A percentile compares a stretch with the other conserved stretches of the same genome.
Conservation (phyloP, 768 basidiomycete species). For the Terana coerulea region DNA sequence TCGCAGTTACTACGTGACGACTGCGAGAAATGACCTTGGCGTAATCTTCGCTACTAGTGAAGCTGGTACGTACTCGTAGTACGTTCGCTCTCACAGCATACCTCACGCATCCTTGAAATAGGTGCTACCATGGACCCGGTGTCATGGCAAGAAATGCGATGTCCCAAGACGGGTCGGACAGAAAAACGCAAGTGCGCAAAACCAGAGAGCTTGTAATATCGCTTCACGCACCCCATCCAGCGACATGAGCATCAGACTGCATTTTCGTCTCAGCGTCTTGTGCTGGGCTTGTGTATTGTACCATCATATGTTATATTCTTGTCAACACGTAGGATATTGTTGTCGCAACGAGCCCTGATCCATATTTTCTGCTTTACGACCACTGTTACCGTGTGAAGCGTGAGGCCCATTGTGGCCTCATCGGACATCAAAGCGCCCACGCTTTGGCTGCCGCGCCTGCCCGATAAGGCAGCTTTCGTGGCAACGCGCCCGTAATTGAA, state of each 20-base stretch:
- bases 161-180: constrained; percentile 71
- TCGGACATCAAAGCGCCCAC: neutral
- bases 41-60: constrained; percentile 91
- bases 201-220: constrained; percentile 56
- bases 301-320: no score
- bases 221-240: no score
- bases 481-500: constrained; percentile 20
- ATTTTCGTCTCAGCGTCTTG: no score
- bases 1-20: constrained; percentile 88
- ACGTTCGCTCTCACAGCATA: no score
- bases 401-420: neutral
- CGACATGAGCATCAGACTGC: no score
- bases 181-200: constrained; percentile 88
- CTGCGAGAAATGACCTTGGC: constrained; percentile 85
- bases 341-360: no score
- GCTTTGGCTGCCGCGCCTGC: constrained; percentile 9
- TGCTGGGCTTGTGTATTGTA: no score
- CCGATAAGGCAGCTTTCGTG: constrained; percentile 22
- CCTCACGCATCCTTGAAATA: no score
- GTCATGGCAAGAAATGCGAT: constrained; percentile 91
- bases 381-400: constrained; percentile 3
- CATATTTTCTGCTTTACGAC: no score
- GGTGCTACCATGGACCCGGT: constrained; percentile 82
- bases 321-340: no score
- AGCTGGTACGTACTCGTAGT: constrained; percentile 53